Evolutionary conservation across 345 rosid genomes (phyloP).

Genomic region (Chamaenerion angustifolium): DNA sequence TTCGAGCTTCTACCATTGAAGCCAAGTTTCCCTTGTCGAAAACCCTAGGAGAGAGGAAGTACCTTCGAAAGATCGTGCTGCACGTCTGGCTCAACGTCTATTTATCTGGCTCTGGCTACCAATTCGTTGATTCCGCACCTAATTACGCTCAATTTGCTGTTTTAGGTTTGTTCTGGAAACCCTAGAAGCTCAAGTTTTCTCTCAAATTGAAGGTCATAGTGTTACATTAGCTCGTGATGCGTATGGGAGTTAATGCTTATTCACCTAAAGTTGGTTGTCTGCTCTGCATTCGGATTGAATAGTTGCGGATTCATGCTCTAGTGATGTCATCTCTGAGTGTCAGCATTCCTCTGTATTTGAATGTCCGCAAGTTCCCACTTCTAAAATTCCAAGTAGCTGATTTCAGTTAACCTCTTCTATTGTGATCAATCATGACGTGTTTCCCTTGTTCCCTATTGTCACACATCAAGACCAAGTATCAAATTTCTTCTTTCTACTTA

Average conservation of each 20-base stretch:
- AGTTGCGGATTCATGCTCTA: slow-evolving; percentile 7
- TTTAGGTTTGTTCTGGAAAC: slow-evolving; percentile 22
- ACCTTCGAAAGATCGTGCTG: neutral
- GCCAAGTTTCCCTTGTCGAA: slow-evolving; percentile 10
- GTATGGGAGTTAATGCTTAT: slow-evolving; percentile 9
- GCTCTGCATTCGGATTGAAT: slow-evolving; percentile 11
- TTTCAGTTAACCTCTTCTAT: neutral
- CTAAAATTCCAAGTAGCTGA: slow-evolving; percentile 1
- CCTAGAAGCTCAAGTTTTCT: slow-evolving; percentile 26
- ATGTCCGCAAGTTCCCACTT: slow-evolving; percentile 3
- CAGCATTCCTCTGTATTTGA: slow-evolving; percentile 9
- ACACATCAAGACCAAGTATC: too few species aligned
- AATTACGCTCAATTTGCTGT: slow-evolving; percentile 26
- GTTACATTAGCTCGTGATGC: slow-evolving; percentile 12
- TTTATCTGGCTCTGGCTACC: slow-evolving; percentile 30
- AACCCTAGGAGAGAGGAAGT: slow-evolving; percentile 44
- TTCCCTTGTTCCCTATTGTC: neutral
- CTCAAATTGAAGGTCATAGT: slow-evolving; percentile 15
- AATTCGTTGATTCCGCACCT: slow-evolving; percentile 13
- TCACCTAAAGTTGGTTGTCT: slow-evolving; percentile 5
- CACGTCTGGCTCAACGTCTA: slow-evolving; percentile 14
- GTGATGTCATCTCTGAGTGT: neutral
- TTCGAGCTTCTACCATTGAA: slow-evolving; percentile 18
- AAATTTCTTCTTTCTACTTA: too few species aligned
- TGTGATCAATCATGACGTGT: neutral